Evolutionary conservation across 2,329 filamentous ascomycete genomes (phyloP).

Genomic region (Grosmannia serpens): DNA sequence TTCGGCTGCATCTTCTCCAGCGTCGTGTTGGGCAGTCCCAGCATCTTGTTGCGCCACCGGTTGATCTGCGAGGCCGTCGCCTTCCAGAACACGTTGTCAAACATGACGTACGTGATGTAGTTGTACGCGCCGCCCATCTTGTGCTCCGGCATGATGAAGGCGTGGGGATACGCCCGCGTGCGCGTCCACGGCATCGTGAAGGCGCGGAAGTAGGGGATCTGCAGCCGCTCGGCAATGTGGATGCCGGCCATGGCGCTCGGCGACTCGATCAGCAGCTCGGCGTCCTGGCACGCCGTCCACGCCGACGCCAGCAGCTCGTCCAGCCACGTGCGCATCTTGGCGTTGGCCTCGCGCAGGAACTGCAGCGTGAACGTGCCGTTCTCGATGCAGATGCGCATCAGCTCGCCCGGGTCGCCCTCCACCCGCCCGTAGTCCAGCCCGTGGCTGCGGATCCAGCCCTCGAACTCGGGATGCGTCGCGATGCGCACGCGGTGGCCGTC

Average conservation of each 20-base stretch:
- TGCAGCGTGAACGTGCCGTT: constrained; percentile 94
- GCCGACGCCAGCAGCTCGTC: constrained; percentile 75
- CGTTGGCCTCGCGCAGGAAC: constrained; percentile 78
- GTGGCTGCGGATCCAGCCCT: constrained; percentile 78
- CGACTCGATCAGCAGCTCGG: constrained; percentile 86
- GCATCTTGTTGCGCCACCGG: constrained; percentile 72
- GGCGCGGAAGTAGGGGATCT: constrained; percentile 90
- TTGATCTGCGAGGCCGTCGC: constrained; percentile 87
- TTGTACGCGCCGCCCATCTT: constrained; percentile 96
- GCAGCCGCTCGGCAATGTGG: constrained; percentile 86
- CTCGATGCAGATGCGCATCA: constrained; percentile 94
- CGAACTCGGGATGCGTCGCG: constrained; percentile 85
- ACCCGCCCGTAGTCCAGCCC: constrained; percentile 87
- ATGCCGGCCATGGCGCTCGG: constrained; percentile 96
- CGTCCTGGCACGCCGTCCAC: constrained; percentile 73
- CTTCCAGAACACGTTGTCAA: constrained; percentile 95
- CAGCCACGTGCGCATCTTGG: constrained; percentile 88
- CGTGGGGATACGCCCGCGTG: constrained; percentile 90
- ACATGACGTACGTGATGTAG: constrained; percentile 88
- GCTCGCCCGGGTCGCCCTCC: constrained; percentile 80
- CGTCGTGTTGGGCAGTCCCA: constrained; percentile 69
- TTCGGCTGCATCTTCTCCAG: constrained; percentile 89
- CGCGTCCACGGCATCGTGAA: constrained; percentile 99
- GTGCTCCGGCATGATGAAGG: constrained; percentile 83
- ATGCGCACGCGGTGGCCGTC: constrained; percentile 83